Base-by-base conservation (phyloP, 2,329 filamentous ascomycete species). In the Dactylonectria estremocensis region DNA sequence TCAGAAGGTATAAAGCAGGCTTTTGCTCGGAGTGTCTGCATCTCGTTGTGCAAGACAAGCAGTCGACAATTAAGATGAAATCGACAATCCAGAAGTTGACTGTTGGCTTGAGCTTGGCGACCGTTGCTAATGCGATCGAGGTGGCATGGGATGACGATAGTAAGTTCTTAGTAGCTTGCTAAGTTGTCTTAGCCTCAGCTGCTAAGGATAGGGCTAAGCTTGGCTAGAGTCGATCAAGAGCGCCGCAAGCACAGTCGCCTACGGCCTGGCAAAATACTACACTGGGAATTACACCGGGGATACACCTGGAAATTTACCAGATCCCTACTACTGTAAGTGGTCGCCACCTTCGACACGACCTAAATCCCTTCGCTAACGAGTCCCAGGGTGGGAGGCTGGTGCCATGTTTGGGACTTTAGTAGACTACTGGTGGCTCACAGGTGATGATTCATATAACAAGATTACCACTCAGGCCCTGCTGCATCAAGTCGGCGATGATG, bases 391-490 rank as follows among this genome's bases (percentile, higher is more conserved):
- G 92, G 91, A 93, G 79, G 89, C 90, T 0, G 90, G 91, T 18
- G 89, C 90, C 59, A 87, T 94, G 86, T 93, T 94, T 74, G 90
- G 91, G 60, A 88, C 90, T 1, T 77, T 94, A 70, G 81, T 94
- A 61, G 91, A 94, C 78, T 94, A 94, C 80, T 93, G 90, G 90
- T 87, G 88, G 70, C 86, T 90, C 63, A 93, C 91, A 0, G 91
- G 90, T 16, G 91, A 94, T 80, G 77, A 82, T 1, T 85, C 87
- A 4, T 93, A 93, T 81, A 91, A 91, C 77, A 80, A 85, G 8
- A 83, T 89, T 40, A 87, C 87, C 2, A 84, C 81, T n/a, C 84
- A 91, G 75, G 91, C 87, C 2, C 76, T 93, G 74, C 74, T 89
- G 10, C 88, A 90, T 74, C 91, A 93, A 77, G 85, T 83, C 45